A percentile compares a stretch with the other conserved stretches of the same genome.
phyloP scores from a whole-genome alignment of 2,329 filamentous ascomycete species.

The Ceratocystis ficicola region DNA sequence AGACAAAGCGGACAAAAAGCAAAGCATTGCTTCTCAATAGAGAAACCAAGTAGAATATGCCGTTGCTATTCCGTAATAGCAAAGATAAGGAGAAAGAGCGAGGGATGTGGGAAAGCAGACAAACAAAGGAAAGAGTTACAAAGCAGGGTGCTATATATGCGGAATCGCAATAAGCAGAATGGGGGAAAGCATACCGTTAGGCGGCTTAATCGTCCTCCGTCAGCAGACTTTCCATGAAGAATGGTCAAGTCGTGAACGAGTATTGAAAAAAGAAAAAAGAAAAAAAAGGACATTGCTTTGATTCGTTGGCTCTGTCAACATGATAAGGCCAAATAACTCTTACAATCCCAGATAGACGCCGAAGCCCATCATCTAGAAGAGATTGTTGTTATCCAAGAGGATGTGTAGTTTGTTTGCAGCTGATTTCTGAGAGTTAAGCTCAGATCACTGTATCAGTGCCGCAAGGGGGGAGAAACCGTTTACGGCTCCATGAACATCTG shows the following conservation, averaged over 20 bases:
- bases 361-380: not conserved
- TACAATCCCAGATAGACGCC: not conserved
- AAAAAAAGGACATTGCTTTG: not conserved
- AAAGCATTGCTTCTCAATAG: not conserved
- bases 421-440: not conserved
- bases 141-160: constrained; percentile 3
- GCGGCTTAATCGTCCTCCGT: not conserved
- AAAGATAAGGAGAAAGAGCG: constrained; percentile 5
- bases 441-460: constrained; percentile 5
- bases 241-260: not conserved
- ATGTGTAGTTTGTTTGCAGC: not conserved
- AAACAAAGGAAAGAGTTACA: constrained; percentile 12
- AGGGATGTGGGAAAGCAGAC: not conserved
- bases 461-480: not conserved
- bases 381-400: not conserved
- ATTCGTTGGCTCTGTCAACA: not conserved
- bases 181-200: not conserved
- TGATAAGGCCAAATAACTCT: not conserved
- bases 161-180: not conserved
- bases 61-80: not conserved
- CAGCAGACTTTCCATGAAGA: not conserved
- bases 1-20: not conserved
- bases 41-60: not conserved
- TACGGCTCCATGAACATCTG: not conserved
- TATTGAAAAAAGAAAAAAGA: no score